These are phyloP conservation scores for Cercospora sesami DNA, from an alignment of 2,329 filamentous ascomycete species.

Conservation along the genomic window DNA sequence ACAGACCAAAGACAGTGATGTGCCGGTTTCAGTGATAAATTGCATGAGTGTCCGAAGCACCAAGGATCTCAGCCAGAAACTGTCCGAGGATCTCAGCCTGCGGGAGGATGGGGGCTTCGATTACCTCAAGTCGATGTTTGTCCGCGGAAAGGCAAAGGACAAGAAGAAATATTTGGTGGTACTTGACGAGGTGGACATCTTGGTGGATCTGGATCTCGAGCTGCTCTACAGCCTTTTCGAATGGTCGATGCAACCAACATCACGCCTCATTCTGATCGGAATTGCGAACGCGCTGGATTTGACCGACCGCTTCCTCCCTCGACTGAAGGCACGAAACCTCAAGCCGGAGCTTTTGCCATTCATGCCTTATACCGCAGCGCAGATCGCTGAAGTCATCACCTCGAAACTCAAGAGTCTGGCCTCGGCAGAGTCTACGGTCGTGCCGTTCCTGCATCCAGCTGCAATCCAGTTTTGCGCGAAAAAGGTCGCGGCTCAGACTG, in stretches of 20 bases:
- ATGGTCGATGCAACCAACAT: conserved; percentile 83
- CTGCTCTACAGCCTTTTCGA: conserved; percentile 93
- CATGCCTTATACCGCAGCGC: conserved; percentile 82
- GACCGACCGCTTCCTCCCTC: conserved; percentile 90
- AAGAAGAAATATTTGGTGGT: conserved; percentile 72
- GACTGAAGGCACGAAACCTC: conserved; percentile 87
- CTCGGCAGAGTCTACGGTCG: conserved; percentile 43
- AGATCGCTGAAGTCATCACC: conserved; percentile 85
- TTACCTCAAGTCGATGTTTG: conserved; percentile 69
- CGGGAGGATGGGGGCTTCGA: conserved; percentile 64
- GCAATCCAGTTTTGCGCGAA: conserved; percentile 92
- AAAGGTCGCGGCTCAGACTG: conserved; percentile 91
- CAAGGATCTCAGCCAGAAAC: conserved; percentile 76
- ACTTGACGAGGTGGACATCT: conserved; percentile 92
- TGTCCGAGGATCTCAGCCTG: conserved; percentile 69
- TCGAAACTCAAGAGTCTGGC: conserved; percentile 72
- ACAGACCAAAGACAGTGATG: conserved; percentile 51
- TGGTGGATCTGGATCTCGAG: conserved; percentile 83
- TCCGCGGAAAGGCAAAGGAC: conserved; percentile 57
- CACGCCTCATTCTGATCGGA: conserved; percentile 78
- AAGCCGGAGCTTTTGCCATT: conserved; percentile 90
- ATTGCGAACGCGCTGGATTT: conserved; percentile 96
- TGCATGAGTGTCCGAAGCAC: conserved; percentile 95
- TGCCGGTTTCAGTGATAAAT: conserved; percentile 81
- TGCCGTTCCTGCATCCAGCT: conserved; percentile 90